Evolutionary conservation across 345 rosid genomes (phyloP), one percentile per base, ranked within the genome.

Genomic region (Eucalyptus cloeziana): DNA sequence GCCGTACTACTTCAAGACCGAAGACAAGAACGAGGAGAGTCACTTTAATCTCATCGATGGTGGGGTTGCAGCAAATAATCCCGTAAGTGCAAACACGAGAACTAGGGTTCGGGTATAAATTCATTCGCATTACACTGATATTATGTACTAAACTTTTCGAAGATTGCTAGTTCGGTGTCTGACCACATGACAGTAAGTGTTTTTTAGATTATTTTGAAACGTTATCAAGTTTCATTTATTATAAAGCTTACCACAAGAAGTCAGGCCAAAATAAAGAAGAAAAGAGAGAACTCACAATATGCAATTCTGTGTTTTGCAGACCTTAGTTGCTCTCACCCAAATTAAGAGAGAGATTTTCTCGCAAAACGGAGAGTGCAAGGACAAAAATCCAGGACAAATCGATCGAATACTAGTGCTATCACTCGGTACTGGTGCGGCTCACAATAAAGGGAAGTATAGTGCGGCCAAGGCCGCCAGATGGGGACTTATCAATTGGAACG

Each of bases 1-100:
- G 30, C 81, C 91, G 7, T 87, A 90, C 89, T 45, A 62, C 49
- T 92, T 92, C 62, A 47, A 67, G 33, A 89, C 60, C 47, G n/a
- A 71, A 64, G 89, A 90, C 43, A 25, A 44, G 25, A 49, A 47
- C 3, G 52, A 83, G 40, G 37, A 67, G 79, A 7, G 67, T 12
- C n/a, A 17, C 27, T 92, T 89, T 44, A 86, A 92, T 45, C 92
- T 92, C 43, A 40, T 90, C 7, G 93, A 92, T 60, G 93, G 92
- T 45, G 93, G 87, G 19, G 90, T 92, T 31, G 91, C 88, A 3
- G 93, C 91, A 15, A 89, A 89, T 49, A 89, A 92, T 86, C 92
- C 92, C 21, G 93, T 92, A 27, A 81, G 90, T 44, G 40, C 27
- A 85, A 25, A 60, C 7, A 60, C 67, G 31, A 60, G 67, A 27